A percentile compares a stretch with the other conserved stretches of the same genome.
These are phyloP conservation scores for Gynandropsis gynandra DNA, from an alignment of 345 rosid species.

Conservation along the genomic window DNA sequence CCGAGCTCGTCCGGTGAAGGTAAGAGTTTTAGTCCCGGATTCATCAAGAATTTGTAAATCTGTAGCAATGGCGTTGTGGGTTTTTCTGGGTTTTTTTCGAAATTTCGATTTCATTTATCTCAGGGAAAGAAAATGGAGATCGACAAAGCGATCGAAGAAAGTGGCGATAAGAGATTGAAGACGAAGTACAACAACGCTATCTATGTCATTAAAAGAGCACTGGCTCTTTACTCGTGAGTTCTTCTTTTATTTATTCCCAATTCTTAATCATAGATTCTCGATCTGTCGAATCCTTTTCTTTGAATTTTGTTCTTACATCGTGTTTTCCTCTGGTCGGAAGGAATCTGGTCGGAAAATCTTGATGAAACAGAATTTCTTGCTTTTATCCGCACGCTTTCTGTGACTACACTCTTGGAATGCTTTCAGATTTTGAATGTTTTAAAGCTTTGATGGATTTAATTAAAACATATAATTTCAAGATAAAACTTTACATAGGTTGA, in stretches of 20 bases:
- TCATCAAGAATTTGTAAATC: background rate
- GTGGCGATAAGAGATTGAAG: conserved; percentile 85
- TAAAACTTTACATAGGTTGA: background rate
- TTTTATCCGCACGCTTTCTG: conserved; percentile 1
- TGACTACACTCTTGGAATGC: background rate
- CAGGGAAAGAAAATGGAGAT: conserved; percentile 66
- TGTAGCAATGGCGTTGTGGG: background rate
- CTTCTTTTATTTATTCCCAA: conserved; percentile 11
- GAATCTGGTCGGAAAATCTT: background rate
- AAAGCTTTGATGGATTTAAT: conserved; percentile 1
- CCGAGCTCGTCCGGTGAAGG: conserved; percentile 20
- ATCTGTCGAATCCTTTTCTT: conserved; percentile 18
- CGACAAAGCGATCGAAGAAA: conserved; percentile 68
- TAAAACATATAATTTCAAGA: background rate
- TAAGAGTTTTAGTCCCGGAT: background rate
- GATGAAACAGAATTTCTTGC: background rate
- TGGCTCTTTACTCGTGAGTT: conserved; percentile 85
- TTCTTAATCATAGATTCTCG: conserved; percentile 1
- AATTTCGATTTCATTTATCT: conserved; percentile 19
- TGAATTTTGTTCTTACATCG: background rate
- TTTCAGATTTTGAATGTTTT: background rate
- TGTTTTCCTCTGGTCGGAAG: background rate
- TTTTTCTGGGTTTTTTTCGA: background rate
- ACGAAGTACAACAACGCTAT: conserved; percentile 90
- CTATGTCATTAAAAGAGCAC: conserved; percentile 75